Base-by-base conservation (phyloP, 2,329 filamentous ascomycete genomes). In the Ophiostoma pallidulum region DNA sequence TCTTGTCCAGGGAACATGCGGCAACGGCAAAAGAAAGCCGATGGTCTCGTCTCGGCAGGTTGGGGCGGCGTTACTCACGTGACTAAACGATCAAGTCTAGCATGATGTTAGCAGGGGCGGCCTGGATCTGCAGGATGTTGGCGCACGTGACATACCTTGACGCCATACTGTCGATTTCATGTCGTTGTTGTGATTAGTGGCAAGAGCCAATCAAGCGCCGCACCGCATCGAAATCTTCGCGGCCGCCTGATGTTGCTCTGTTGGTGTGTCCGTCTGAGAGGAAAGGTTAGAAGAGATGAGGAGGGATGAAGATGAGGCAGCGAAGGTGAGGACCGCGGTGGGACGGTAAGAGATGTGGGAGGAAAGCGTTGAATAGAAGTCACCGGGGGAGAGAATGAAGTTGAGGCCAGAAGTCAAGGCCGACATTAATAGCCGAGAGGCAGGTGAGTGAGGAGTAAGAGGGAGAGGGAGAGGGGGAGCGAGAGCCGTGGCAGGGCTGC, bases 11-110 rank as follows among this genome's bases (percentile, higher is more conserved):
- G n/a, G n/a, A n/a, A n/a, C n/a, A n/a, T n/a, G n/a, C n/a, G n/a
- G n/a, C n/a, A n/a, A n/a, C n/a, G n/a, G n/a, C n/a, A n/a, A n/a
- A n/a, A n/a, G n/a, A n/a, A n/a, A n/a, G n/a, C n/a, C n/a, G n/a
- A n/a, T n/a, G n/a, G n/a, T n/a, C n/a, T n/a, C n/a, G n/a, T n/a
- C n/a, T n/a, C n/a, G n/a, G n/a, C n/a, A n/a, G n/a, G n/a, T 19
- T 36, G 16, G 13, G 16, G 39, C 40, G 45, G 35, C 16, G 33
- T 14, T 35, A 83, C 85, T 79, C 77, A 90, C 85, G 84, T 90
- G 74, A 91, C 86, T 59, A 91, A 75, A 64, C 86, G 81, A 71
- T 90, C 86, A 60, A 91, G 78, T 77, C 86, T 88, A n/a, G 18
- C 60, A 66, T 62, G 68, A 56, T 45, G 53, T 60, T 57, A 61